Conservation (phyloP, 2,329 filamentous ascomycete genomes). For the Fusarium sp. region DNA sequence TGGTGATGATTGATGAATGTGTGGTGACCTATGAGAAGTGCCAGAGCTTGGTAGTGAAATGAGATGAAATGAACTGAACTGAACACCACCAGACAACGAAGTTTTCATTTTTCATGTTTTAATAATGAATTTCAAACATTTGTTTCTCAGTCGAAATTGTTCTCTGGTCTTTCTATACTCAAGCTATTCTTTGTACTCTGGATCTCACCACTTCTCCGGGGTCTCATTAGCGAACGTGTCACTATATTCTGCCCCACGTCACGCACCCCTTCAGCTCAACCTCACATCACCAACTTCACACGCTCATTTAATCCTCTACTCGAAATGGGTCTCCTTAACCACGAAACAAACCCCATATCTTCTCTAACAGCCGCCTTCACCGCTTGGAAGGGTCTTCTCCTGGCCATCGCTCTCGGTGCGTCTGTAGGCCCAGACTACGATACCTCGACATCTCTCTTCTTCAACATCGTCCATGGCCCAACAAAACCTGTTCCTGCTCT, state of each 20-base stretch:
- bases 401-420: slow-evolving; percentile 65
- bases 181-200: background rate
- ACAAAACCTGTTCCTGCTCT: slow-evolving; percentile 56
- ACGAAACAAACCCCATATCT: slow-evolving; percentile 29
- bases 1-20: background rate
- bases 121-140: background rate
- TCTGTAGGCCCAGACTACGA: slow-evolving; percentile 74
- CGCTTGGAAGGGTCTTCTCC: slow-evolving; percentile 73
- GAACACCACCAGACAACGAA: background rate
- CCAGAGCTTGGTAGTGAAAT: background rate
- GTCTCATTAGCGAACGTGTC: slow-evolving; percentile 15
- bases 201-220: background rate
- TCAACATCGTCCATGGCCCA: slow-evolving; percentile 47
- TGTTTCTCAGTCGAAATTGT: background rate
- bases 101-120: background rate
- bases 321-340: slow-evolving; percentile 29
- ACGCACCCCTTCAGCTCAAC: slow-evolving; percentile 10
- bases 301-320: background rate
- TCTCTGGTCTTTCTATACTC: background rate
- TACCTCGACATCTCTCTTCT: slow-evolving; percentile 71
- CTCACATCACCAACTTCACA: background rate
- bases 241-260: slow-evolving; percentile 22
- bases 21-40: background rate
- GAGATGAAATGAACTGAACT: background rate
- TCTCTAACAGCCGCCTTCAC: slow-evolving; percentile 56